phyloP scores from a whole-genome alignment of 1,139 yeast genomes.

The Pichia sp. region DNA sequence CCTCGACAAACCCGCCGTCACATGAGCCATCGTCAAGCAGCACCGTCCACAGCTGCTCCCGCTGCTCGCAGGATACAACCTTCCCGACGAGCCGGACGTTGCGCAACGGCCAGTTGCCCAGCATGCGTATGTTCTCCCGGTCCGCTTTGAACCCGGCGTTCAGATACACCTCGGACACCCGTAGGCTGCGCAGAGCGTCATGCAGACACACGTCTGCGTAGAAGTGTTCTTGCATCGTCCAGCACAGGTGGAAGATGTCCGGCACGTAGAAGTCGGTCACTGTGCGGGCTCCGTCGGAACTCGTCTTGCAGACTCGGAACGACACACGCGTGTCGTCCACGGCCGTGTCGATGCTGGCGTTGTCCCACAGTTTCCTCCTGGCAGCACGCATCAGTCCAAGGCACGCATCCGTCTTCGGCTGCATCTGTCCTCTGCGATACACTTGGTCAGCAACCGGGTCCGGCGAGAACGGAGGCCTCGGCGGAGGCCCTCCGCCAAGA shows the following conservation, averaged over 20 bases:
- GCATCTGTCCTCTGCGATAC: not conserved
- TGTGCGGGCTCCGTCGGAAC: not conserved
- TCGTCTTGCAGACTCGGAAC: not conserved
- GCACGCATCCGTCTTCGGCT: not conserved
- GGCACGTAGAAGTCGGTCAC: slow-evolving; percentile 35
- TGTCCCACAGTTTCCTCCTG: slow-evolving; percentile 1
- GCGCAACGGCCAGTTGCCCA: slow-evolving; percentile 39
- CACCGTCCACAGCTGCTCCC: slow-evolving; percentile 12
- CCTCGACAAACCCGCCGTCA: slow-evolving; percentile 1
- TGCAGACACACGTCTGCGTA: not conserved
- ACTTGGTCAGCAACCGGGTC: not conserved
- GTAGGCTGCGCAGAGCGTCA: not conserved
- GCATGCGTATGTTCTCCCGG: slow-evolving; percentile 5
- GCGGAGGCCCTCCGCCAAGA: no score
- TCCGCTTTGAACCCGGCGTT: slow-evolving; percentile 10
- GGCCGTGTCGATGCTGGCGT: not conserved
- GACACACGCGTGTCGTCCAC: slow-evolving; percentile 6
- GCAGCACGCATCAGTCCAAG: slow-evolving; percentile 10
- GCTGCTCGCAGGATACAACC: slow-evolving; percentile 27
- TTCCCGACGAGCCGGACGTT: slow-evolving; percentile 34
- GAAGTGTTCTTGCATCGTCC: slow-evolving; percentile 25
- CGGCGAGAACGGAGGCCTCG: no score
- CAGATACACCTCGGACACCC: slow-evolving; percentile 7
- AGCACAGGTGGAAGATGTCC: slow-evolving; percentile 36
- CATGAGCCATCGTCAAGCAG: slow-evolving; percentile 8